These are phyloP conservation scores for Neurospora sp. DNA, from an alignment of 495 filamentous ascomycete genomes.

Conservation along the genomic window DNA sequence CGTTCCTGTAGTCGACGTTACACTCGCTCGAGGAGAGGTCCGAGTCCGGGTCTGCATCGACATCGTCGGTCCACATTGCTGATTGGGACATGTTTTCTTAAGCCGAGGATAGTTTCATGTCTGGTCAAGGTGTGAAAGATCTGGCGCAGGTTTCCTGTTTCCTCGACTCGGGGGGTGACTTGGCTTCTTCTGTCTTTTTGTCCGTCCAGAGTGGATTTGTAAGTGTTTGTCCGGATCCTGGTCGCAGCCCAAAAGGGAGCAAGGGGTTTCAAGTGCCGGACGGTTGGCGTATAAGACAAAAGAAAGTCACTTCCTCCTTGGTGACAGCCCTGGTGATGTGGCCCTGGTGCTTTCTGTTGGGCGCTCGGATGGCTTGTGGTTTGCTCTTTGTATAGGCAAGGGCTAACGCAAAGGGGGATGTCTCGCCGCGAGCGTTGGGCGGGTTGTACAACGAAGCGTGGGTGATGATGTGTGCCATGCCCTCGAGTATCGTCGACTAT, in stretches of 20 bases:
- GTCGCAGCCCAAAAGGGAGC: not conserved
- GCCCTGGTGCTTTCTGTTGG: not conserved
- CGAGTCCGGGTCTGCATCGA: not conserved
- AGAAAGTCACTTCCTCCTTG: not conserved
- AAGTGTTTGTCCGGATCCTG: not conserved
- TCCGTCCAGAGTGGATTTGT: not conserved
- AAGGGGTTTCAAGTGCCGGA: not conserved
- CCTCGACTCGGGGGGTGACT: not conserved
- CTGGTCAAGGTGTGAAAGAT: not conserved
- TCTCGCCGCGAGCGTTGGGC: not conserved
- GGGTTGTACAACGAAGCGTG: not conserved
- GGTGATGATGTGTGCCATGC: no score
- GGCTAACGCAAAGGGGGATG: not conserved
- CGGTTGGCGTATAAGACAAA: not conserved
- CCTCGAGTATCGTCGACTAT: not conserved
- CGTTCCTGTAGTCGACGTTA: not conserved
- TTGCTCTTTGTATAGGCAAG: not conserved
- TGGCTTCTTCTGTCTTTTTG: not conserved
- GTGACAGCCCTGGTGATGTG: not conserved
- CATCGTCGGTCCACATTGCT: not conserved
- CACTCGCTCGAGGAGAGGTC: not conserved
- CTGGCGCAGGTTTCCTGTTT: not conserved
- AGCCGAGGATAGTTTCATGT: not conserved
- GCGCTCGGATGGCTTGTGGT: not conserved
- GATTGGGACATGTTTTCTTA: not conserved